Conservation (phyloP, 257 asterid species). For the Nicotiana obtusifolia region DNA sequence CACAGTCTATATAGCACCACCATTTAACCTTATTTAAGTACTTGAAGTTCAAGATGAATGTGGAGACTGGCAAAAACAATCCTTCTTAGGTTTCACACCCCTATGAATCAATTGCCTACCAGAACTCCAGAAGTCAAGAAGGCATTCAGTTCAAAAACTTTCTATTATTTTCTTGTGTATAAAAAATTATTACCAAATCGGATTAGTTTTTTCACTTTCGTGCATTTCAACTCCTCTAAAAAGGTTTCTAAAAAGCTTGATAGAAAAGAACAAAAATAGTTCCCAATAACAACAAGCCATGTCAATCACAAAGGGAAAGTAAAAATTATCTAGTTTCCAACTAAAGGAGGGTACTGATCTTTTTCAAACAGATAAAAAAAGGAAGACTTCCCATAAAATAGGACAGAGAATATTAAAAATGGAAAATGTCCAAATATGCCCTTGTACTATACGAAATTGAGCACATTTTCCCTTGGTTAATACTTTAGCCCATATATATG, state of each 20-base stretch:
- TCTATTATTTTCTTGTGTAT: neutral
- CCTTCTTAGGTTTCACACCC: neutral
- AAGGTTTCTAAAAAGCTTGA: neutral
- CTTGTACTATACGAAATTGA: too few relatives aligned
- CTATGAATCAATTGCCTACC: neutral
- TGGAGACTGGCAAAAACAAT: neutral
- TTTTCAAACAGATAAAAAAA: neutral
- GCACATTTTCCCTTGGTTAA: too few relatives aligned
- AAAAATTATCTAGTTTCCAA: neutral
- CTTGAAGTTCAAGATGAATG: slow-evolving; percentile 8
- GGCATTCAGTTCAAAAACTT: neutral
- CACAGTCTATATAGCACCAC: neutral
- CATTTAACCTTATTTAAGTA: neutral
- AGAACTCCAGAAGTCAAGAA: slow-evolving; percentile 1
- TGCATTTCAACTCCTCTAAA: neutral
- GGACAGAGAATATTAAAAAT: neutral
- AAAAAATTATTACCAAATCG: neutral
- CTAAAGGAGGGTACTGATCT: neutral
- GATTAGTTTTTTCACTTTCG: neutral
- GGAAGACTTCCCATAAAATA: neutral
- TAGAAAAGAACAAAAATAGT: neutral
- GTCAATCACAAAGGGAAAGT: neutral
- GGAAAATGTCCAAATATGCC: too few relatives aligned
- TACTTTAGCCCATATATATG: too few relatives aligned
- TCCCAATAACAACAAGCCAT: neutral